These are phyloP conservation scores for Stephanodiscus triporus DNA, from an alignment of 108 stramenopile genomes.

Conservation along the genomic window DNA sequence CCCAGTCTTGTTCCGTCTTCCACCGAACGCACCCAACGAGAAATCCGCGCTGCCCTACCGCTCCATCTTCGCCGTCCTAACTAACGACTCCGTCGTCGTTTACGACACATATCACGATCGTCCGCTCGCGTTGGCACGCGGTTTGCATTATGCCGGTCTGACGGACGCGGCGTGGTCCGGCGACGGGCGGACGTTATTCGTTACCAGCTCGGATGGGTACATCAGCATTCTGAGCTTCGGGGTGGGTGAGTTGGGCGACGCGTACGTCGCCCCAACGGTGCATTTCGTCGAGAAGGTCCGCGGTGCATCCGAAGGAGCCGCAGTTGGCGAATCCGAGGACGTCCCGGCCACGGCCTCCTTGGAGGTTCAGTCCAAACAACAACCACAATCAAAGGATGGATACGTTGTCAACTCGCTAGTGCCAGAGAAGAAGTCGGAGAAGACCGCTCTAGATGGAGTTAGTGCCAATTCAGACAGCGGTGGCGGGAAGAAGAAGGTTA, in stretches of 20 bases:
- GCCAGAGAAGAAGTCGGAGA: constrained; percentile 8
- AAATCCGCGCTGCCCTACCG: constrained; percentile 63
- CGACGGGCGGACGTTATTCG: constrained; percentile 78
- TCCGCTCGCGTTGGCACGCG: constrained; percentile 69
- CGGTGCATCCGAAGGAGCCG: not conserved
- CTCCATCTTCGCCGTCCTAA: constrained; percentile 84
- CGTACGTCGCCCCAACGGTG: constrained; percentile 20
- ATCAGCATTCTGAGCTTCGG: constrained; percentile 77
- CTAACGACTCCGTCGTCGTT: constrained; percentile 73
- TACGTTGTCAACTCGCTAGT: constrained; percentile 12
- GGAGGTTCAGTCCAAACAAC: not conserved
- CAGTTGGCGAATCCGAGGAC: not conserved
- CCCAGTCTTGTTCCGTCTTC: constrained; percentile 78
- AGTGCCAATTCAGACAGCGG: not conserved
- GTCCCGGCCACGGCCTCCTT: not conserved
- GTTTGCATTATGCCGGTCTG: constrained; percentile 88
- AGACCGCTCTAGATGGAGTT: not conserved
- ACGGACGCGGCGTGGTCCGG: constrained; percentile 86
- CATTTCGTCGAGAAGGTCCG: constrained; percentile 10
- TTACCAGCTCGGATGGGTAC: constrained; percentile 88
- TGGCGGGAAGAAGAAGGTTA: constrained; percentile 29
- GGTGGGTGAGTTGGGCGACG: constrained; percentile 76
- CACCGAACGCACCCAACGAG: constrained; percentile 44
- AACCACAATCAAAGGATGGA: not conserved
- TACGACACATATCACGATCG: constrained; percentile 81